Conservation (phyloP, 1,139 yeast species). For the Pichia sp. region DNA sequence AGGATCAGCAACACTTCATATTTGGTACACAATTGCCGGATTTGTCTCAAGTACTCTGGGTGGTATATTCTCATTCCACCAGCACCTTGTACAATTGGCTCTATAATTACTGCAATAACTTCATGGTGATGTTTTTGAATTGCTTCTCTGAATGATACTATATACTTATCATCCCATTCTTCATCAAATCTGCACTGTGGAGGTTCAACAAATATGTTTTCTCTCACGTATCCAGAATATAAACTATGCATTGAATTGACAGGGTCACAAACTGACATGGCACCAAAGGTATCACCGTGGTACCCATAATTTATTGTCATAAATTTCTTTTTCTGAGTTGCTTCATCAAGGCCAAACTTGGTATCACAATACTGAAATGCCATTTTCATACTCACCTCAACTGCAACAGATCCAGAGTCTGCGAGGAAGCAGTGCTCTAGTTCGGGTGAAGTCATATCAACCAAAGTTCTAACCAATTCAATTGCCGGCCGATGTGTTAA, state of each 20-base stretch:
- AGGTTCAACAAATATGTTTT: constrained; percentile 30
- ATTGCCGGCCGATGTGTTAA: constrained; percentile 34
- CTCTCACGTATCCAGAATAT: constrained; percentile 29
- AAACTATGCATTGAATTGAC: constrained; percentile 32
- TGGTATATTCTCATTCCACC: constrained; percentile 26
- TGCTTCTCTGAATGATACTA: constrained; percentile 5
- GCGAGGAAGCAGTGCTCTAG: constrained; percentile 32
- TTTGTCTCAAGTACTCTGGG: constrained; percentile 12
- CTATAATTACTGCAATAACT: constrained; percentile 26
- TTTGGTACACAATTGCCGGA: constrained; percentile 47
- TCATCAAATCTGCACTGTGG: constrained; percentile 24
- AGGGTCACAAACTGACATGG: constrained; percentile 43
- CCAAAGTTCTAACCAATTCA: constrained; percentile 22
- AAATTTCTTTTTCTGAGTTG: constrained; percentile 42
- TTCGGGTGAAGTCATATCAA: constrained; percentile 25
- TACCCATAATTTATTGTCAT: constrained; percentile 50
- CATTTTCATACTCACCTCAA: constrained; percentile 48
- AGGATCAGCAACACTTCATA: constrained; percentile 48
- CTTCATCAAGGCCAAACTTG: constrained; percentile 28
- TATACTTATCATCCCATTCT: constrained; percentile 15
- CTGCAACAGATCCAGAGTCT: constrained; percentile 49
- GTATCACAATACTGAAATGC: constrained; percentile 50
- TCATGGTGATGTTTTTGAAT: constrained; percentile 16
- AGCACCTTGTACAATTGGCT: constrained; percentile 29
- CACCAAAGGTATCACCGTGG: constrained; percentile 55